These are phyloP conservation scores for Stipa capillata DNA, from an alignment of 176 grass and related monocot species.

Conservation along the genomic window DNA sequence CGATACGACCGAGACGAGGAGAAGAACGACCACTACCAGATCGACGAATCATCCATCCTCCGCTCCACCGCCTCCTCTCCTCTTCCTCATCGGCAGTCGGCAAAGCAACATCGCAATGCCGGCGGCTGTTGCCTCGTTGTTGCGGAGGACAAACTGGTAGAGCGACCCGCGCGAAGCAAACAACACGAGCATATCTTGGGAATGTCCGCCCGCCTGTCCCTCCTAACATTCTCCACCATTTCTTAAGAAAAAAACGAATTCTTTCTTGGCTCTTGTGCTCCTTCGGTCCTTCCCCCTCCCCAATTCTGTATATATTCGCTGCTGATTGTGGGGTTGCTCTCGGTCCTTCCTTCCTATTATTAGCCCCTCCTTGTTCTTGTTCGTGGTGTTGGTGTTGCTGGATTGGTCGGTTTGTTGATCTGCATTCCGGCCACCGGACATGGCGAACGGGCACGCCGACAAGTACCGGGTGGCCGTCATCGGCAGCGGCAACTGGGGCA, in stretches of 20 bases:
- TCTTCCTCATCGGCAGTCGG: too few relatives aligned
- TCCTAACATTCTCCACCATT: constrained; percentile 20
- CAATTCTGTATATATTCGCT: not conserved
- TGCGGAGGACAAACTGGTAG: not conserved
- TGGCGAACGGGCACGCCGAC: constrained; percentile 41
- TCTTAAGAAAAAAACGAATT: not conserved
- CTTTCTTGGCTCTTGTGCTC: not conserved
- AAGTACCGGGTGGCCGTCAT: constrained; percentile 70
- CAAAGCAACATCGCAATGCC: constrained; percentile 15
- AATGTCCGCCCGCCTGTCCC: constrained; percentile 18
- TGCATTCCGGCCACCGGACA: constrained; percentile 17
- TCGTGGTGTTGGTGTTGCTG: not conserved
- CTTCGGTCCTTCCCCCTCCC: not conserved
- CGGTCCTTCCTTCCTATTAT: not conserved
- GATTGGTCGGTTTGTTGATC: not conserved
- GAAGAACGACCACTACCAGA: not conserved
- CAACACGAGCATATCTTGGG: constrained; percentile 38
- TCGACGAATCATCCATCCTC: constrained; percentile 1
- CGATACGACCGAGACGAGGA: constrained; percentile 31
- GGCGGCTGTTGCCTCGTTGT: not conserved
- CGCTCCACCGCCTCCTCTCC: not conserved
- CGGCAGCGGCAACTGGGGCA: constrained; percentile 96
- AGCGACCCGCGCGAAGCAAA: too few relatives aligned
- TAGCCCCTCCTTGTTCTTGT: not conserved
- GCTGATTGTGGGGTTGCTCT: not conserved